Evolutionary conservation across 1,284 basidiomycete species (phyloP), one percentile per base, ranked within the genome.

Genomic region (Bjerkandera adusta): DNA sequence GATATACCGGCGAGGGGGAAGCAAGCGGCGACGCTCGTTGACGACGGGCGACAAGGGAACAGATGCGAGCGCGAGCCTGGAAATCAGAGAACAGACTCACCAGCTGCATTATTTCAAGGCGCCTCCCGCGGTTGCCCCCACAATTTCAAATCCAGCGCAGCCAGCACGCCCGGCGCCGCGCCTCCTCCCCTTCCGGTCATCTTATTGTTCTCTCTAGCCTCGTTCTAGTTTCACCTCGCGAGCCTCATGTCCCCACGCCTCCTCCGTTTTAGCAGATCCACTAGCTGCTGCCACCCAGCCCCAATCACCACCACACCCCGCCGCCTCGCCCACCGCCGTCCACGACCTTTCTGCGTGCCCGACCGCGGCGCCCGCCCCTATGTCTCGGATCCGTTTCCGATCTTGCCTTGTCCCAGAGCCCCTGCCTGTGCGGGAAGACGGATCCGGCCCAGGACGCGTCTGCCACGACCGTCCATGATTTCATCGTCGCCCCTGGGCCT

Each of bases 201-300:
- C 58, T 58, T 58, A 57, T 57, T 60, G 56, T 58, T 57, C 52
- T 56, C 57, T 35, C 46, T 48, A 34, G 53, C 52, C 50, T 53
- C 45, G 50, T 51, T 49, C n/a, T n/a, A n/a, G n/a, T n/a, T n/a
- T n/a, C 46, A 22, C 51, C 48, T 54, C 47, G 52, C 48, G 51
- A 57, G 54, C 56, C 58, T 57, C 57, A 52, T 57, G 43, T 40
- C 27, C 24, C 22, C 25, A 27, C 36, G 11, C 20, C 21, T 49
- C 20, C 24, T 33, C 36, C 47, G 11, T 18, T 18, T 16, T 27
- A 12, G 22, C 38, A 2, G 10, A 5, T 15, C 15, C 39, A n/a
- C 26, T 21, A 39, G 5, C 12, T 27, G 26, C 24, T 18, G 5
- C 4, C 45, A 27, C 34, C 22, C 37, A 34, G 5, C 32, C 5